Conservation (phyloP, 2,329 filamentous ascomycete species). For the Ophiostoma triangulosporum region DNA sequence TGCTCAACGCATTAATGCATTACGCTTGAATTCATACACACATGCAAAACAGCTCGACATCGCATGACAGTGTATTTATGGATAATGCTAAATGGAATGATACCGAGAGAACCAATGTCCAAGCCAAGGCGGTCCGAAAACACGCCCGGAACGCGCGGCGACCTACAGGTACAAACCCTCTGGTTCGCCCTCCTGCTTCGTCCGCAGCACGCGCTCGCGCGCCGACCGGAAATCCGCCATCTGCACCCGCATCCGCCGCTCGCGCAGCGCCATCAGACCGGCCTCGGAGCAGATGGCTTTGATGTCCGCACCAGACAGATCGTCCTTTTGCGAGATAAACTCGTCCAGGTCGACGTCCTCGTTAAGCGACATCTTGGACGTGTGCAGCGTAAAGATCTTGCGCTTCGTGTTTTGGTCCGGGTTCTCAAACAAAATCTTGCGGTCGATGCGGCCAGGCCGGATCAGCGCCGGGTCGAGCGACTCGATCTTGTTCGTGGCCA, state of each 20-base stretch:
- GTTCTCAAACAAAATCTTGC: conserved; percentile 74
- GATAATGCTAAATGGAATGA: not conserved
- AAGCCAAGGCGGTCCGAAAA: not conserved
- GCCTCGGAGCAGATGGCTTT: conserved; percentile 98
- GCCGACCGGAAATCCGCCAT: conserved; percentile 96
- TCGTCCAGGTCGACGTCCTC: conserved; percentile 97
- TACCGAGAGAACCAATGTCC: not conserved
- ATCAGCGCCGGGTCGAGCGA: conserved; percentile 92
- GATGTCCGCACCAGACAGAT: conserved; percentile 93
- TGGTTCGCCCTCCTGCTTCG: conserved; percentile 96
- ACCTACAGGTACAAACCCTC: conserved; percentile 98
- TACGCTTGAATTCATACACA: not conserved
- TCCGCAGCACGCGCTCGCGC: conserved; percentile 88
- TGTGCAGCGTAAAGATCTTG: conserved; percentile 98
- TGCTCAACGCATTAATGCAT: too few relatives aligned
- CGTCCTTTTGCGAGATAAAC: conserved; percentile 97
- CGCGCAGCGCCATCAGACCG: conserved; percentile 82
- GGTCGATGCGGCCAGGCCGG: conserved; percentile 91
- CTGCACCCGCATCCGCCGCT: conserved; percentile 94
- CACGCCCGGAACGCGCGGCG: too few relatives aligned
- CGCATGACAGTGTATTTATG: not conserved
- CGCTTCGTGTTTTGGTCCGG: conserved; percentile 74
- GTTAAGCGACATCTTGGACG: conserved; percentile 94
- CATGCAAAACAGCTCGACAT: not conserved
- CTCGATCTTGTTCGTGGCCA: conserved; percentile 99